Base-by-base conservation (phyloP, 108 stramenopile species). In the Skeletonema marinoi region DNA sequence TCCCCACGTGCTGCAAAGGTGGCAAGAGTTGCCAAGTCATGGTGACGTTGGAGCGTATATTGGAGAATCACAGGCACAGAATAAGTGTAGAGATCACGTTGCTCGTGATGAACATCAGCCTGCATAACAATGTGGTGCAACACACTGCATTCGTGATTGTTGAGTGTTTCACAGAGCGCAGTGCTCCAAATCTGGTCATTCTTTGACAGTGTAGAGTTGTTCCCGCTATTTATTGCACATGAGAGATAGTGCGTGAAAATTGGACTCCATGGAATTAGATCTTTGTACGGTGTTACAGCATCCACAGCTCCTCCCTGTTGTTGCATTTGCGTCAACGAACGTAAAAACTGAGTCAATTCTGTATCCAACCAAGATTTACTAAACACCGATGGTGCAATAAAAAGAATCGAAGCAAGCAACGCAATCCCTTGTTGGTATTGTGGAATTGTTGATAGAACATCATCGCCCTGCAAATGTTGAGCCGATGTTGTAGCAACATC, bases 1-100 rank as follows among this genome's bases (percentile, higher is more conserved):
- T 82, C 81, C 11, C 81, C 81, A 11, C 66, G 39, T 36, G 81
- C 81, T 44, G 67, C 66, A 63, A 78, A 82, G 12, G 56, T 74
- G 13, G 78, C 46, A 21, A 82, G 66, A 14, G 68, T 73, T 17
- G 81, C 73, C 8, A 82, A 68, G 48, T 78, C 81, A 16, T 60
- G 64, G 19, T 81, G 80, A 56, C 71, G 54, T 65, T 75, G 64
- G 21, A 81, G 74, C 13, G 80, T 33, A 58, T 81, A 81, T 60
- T 66, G 69, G 14, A 81, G 73, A 35, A 81, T 75, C 17, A 61
- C 58, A 29, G 80, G 80, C 29, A 75, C 50, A 14, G 80, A 36
- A 48, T 65, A 66, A 8, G 68, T 74, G 19, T 70, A 65, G 2
- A 74, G 4, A 42, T 60, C 31, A 6, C 58, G 36, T 42, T 46